Evolutionary conservation across 495 filamentous ascomycete species (phyloP).

Genomic region (Neurospora sublineolata): DNA sequence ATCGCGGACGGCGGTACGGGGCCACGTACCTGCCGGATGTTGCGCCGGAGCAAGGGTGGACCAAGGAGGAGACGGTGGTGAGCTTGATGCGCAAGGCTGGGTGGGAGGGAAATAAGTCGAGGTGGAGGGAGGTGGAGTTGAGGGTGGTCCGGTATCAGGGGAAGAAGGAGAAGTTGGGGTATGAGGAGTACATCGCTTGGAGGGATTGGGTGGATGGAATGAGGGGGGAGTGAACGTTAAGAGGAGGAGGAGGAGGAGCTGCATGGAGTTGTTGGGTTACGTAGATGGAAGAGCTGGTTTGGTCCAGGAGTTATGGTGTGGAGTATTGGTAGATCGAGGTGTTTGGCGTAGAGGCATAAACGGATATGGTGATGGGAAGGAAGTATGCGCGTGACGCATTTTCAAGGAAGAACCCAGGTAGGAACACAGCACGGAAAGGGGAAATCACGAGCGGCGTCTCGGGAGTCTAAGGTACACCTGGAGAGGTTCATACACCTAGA

Average conservation of each 20-base stretch:
- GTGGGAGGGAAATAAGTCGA: constrained; percentile 55
- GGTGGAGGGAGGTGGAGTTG: constrained; percentile 69
- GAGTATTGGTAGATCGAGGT: neutral
- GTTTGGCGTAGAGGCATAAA: neutral
- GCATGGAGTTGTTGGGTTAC: neutral
- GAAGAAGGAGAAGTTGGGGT: constrained; percentile 54
- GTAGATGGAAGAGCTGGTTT: neutral
- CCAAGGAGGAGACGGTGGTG: constrained; percentile 79
- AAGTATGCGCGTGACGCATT: neutral
- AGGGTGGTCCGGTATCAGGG: constrained; percentile 74
- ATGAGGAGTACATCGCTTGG: constrained; percentile 66
- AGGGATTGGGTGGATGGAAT: constrained; percentile 51
- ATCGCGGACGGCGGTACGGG: constrained; percentile 56
- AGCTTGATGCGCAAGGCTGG: constrained; percentile 92
- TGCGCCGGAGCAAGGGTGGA: constrained; percentile 86
- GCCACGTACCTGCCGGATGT: constrained; percentile 92
- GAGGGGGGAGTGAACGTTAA: constrained; percentile 8
- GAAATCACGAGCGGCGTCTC: neutral
- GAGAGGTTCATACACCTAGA: neutral
- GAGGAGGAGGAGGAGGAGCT: neutral
- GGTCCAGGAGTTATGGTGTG: neutral
- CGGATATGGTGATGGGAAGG: neutral
- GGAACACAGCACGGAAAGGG: neutral
- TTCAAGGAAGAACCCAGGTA: neutral
- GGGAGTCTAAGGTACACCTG: neutral